phyloP scores from a whole-genome alignment of 441 rosid species.

The Gossypium lobatum region DNA sequence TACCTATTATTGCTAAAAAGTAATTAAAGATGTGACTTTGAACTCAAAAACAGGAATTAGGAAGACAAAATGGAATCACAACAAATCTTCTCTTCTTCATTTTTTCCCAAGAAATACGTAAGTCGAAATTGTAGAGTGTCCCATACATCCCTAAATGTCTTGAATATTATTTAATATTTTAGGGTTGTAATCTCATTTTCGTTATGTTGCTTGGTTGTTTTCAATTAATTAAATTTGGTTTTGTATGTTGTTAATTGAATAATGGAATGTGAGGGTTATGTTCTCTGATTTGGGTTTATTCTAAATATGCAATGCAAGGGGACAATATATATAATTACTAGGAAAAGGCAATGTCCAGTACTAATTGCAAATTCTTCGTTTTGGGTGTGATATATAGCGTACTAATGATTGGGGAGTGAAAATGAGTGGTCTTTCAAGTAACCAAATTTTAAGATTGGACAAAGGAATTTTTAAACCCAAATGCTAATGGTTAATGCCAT shows the following conservation, averaged over 20 bases:
- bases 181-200: not conserved
- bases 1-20: not conserved
- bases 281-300: constrained; percentile 4
- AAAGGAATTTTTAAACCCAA: not conserved
- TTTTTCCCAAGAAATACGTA: not conserved
- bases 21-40: not conserved
- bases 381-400: not conserved
- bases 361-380: not conserved
- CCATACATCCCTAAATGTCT: not conserved
- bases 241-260: not conserved
- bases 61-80: no score
- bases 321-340: not conserved
- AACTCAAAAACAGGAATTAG: not conserved
- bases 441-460: not conserved
- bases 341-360: not conserved
- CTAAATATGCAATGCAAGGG: not conserved
- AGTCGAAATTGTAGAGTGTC: not conserved
- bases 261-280: not conserved
- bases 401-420: constrained; percentile 1
- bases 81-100: no score
- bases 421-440: not conserved
- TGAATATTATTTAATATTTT: not conserved
- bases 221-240: not conserved
- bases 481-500: no score
- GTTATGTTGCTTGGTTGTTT: not conserved